These are phyloP conservation scores for Anthoceros angustus DNA, from an alignment of 225 moss, liverwort and hornwort species.

Conservation along the genomic window DNA sequence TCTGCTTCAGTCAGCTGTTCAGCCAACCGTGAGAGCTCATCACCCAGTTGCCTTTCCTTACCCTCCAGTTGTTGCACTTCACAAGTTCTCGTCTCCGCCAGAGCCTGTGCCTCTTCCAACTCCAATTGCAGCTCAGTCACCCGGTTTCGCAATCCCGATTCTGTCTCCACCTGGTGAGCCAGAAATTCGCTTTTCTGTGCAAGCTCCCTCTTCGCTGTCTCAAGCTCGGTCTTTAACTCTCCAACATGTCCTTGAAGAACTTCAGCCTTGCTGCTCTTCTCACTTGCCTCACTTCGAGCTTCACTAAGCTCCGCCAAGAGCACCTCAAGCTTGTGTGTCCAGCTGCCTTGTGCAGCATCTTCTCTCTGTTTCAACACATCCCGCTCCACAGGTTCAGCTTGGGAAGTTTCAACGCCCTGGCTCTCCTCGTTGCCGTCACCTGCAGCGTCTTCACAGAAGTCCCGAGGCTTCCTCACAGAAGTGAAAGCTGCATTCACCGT, in stretches of 20 bases:
- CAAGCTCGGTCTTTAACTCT: not conserved
- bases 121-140: not conserved
- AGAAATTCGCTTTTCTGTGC: not conserved
- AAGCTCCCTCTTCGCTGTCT: not conserved
- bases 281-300: not conserved
- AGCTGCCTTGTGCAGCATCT: not conserved
- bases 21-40: not conserved
- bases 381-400: not conserved
- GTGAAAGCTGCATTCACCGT: conserved; percentile 20
- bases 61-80: conserved; percentile 3
- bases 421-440: conserved; percentile 9
- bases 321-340: not conserved
- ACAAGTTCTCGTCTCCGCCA: not conserved
- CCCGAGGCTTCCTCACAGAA: conserved; percentile 10
- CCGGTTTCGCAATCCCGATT: not conserved
- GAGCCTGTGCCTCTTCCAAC: not conserved
- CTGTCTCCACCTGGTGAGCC: not conserved
- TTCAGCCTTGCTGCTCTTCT: no score
- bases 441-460: not conserved
- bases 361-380: not conserved
- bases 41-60: not conserved
- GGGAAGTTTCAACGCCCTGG: not conserved
- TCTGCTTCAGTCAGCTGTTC: not conserved
- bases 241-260: not conserved
- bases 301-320: not conserved